phyloP scores from a whole-genome alignment of 345 rosid species.

The Eucalyptus sideroxylon region DNA sequence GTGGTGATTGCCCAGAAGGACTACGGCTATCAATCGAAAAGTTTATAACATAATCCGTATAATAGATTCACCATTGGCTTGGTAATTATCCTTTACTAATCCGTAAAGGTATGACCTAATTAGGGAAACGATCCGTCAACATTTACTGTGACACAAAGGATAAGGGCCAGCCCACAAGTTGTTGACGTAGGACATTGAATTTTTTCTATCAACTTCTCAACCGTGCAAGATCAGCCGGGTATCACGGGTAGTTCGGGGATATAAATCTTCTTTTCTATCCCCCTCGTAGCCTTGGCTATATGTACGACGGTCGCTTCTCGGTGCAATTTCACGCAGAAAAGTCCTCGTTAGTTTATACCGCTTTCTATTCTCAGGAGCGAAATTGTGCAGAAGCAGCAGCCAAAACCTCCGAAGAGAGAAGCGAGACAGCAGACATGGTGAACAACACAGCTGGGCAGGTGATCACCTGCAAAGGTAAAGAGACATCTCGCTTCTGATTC shows the following conservation, averaged over 20 bases:
- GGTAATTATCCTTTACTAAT: not conserved
- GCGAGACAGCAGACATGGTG: not conserved
- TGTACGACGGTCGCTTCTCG: not conserved
- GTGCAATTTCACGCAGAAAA: not conserved
- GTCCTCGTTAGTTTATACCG: not conserved
- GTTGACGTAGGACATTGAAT: not conserved
- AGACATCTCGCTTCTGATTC: not conserved
- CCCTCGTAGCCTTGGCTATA: not conserved
- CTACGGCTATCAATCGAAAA: not conserved
- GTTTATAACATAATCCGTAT: rapidly evolving
- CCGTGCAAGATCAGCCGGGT: not conserved
- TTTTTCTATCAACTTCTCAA: not conserved
- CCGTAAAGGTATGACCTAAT: not conserved
- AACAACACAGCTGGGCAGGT: conserved; percentile 1
- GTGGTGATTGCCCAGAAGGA: not conserved
- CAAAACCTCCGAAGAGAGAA: not conserved
- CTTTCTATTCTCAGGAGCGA: not conserved
- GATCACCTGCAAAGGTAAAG: conserved; percentile 26
- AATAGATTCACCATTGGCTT: no score
- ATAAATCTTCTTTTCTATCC: not conserved
- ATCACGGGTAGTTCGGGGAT: not conserved
- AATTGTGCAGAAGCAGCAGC: not conserved
- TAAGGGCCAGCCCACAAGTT: rapidly evolving
- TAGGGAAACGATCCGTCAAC: not conserved
- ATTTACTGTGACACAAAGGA: not conserved